Percentiles rank a stretch among this genome's conserved stretches.
These are phyloP conservation scores for Candida railenensis DNA, from an alignment of 805 yeast species.

Conservation along the genomic window DNA sequence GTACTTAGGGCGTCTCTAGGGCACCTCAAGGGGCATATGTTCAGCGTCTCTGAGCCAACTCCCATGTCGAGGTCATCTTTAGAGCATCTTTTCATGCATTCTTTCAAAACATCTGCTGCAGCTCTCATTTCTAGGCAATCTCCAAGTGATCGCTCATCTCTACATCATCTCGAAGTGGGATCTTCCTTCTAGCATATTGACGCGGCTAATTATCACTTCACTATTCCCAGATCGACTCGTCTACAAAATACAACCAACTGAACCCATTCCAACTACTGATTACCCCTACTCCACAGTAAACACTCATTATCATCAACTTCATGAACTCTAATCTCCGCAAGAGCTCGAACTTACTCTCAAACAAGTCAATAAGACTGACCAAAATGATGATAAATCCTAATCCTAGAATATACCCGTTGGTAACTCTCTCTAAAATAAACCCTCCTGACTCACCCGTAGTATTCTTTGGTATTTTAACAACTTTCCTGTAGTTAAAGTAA, in stretches of 20 bases:
- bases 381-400: conserved; percentile 60
- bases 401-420: conserved; percentile 64
- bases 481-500: conserved; percentile 69
- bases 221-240: conserved; percentile 63
- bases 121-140: no score
- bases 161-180: no score
- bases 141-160: no score
- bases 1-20: no score
- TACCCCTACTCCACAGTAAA: conserved; percentile 85
- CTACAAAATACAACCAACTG: conserved; percentile 84
- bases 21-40: no score
- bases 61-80: no score
- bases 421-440: conserved; percentile 63
- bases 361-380: conserved; percentile 46
- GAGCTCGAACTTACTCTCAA: conserved; percentile 52
- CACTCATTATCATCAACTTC: conserved; percentile 77
- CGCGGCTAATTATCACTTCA: no score
- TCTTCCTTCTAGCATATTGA: no score
- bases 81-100: no score
- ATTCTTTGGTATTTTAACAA: conserved; percentile 54
- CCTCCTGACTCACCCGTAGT: conserved; percentile 17
- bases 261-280: conserved; percentile 85
- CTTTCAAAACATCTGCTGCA: no score
- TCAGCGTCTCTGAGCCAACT: no score
- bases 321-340: conserved; percentile 68